Base-by-base conservation (phyloP, 192 early-diverging fungal species). In the Rhizophagus clarus region DNA sequence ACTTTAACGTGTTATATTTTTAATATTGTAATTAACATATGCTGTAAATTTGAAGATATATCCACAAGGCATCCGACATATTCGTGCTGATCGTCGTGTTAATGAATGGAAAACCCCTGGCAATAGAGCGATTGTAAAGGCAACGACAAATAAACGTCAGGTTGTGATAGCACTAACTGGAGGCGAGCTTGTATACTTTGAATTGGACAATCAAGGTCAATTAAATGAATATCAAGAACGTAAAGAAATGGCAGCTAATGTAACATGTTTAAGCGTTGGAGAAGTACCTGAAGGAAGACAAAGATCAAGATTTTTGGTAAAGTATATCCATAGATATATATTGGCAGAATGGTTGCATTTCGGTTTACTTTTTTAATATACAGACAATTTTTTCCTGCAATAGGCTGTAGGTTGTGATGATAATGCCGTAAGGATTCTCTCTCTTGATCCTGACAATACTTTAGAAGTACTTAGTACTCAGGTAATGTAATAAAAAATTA, bases 51-150 rank as follows among this genome's bases (percentile, higher is more conserved):
- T 49, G 4, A 79, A 79, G 75, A 80, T 86, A 37, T 96, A 97
- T 81, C 95, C 96, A 37, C 88, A 92, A 66, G 96, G 96, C 10
- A 94, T 98, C 61, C 90, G 96, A 28, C 96, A 96, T 79, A 97
- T 98, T 72, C 88, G 91, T 29, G 83, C 91, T 31, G 97, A 97
- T 85, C 90, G 91, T 7, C 93, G 96, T 56, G 95, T 96, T 0
- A 95, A 91, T 79, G 97, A 98, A 85, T 99, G 98, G 98, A 91
- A 89, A 72, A 91, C 95, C 22, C 96, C 97, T 17, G 87, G 86
- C 37, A 90, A 90, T 61, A 89, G 90, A 73, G 82, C 86, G 0
- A 95, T 98, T 74, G 84, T 93, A 0, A 83, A 90, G 20, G 97
- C 96, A 0, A 91, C 96, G 0, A 94, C 92, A 61, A 97, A 97